phyloP scores from a whole-genome alignment of 2,329 filamentous ascomycete species.

The Aaosphaeria arxii region DNA sequence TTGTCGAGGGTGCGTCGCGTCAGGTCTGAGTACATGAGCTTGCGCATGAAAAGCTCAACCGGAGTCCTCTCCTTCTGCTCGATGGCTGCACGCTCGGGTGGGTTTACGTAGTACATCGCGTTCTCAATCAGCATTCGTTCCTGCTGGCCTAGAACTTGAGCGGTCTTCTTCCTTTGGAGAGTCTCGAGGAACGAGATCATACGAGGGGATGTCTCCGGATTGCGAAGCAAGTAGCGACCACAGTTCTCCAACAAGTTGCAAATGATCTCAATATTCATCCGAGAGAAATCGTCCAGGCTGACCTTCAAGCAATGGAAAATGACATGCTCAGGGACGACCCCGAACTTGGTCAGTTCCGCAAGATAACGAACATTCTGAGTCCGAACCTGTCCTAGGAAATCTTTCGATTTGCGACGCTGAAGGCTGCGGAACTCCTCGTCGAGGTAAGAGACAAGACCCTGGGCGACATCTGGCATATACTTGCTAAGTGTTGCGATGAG shows the following conservation, averaged over 20 bases:
- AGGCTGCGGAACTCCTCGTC: conserved; percentile 96
- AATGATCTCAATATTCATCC: conserved; percentile 99
- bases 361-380: conserved; percentile 96
- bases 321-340: conserved; percentile 95
- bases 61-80: conserved; percentile 95
- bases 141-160: conserved; percentile 90
- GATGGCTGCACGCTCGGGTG: conserved; percentile 87
- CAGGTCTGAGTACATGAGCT: conserved; percentile 89
- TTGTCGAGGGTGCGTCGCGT: conserved; percentile 93
- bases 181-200: conserved; percentile 96
- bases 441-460: conserved; percentile 84
- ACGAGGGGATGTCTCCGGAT: conserved; percentile 85
- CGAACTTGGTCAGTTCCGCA: conserved; percentile 95
- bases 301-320: conserved; percentile 99
- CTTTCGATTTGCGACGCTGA: conserved; percentile 94
- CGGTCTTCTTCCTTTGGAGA: conserved; percentile 89
- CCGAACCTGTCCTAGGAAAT: conserved; percentile 91
- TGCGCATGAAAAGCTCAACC: conserved; percentile 87
- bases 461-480: conserved; percentile 92
- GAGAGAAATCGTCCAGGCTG: conserved; percentile 93
- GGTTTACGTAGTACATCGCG: conserved; percentile 95
- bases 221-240: conserved; percentile 87
- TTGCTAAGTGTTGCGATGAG: conserved; percentile 89
- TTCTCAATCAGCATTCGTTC: conserved; percentile 99
- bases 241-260: conserved; percentile 96